Evolutionary conservation across 768 basidiomycete species (phyloP).

Genomic region (Scleroderma bovista): DNA sequence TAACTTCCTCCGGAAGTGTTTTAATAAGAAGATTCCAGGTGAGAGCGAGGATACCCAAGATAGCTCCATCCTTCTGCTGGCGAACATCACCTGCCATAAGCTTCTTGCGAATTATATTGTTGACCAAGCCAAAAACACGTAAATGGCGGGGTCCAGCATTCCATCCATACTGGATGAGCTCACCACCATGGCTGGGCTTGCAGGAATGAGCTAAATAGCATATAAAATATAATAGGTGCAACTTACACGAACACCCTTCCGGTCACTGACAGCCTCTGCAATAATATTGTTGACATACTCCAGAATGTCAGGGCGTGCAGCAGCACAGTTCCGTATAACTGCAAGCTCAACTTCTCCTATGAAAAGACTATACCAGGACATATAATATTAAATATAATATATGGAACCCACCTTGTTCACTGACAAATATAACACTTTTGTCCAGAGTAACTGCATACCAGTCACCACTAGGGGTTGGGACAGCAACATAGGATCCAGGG

Average conservation of each 20-base stretch:
- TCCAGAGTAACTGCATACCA: too few species aligned
- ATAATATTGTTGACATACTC: background rate
- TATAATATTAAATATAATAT: too few species aligned
- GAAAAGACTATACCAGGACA: too few species aligned
- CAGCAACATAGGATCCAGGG: too few species aligned
- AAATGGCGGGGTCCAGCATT: background rate
- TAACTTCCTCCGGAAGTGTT: too few species aligned
- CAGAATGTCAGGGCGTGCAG: too few species aligned
- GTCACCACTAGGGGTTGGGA: too few species aligned
- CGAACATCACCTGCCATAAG: background rate
- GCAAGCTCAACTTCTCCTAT: too few species aligned
- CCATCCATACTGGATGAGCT: background rate
- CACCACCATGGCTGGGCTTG: background rate
- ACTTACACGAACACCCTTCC: background rate
- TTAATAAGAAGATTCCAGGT: too few species aligned
- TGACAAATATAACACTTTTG: too few species aligned
- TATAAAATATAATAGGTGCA: background rate
- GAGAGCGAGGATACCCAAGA: background rate
- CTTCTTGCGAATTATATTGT: background rate
- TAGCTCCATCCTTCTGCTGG: background rate
- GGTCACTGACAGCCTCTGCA: background rate
- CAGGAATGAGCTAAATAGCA: background rate
- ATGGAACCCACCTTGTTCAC: too few species aligned
- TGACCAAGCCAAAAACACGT: background rate
- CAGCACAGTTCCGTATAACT: too few species aligned